Evolutionary conservation across 257 asterid species (phyloP).

Genomic region (Nyctanthes arbortristis): DNA sequence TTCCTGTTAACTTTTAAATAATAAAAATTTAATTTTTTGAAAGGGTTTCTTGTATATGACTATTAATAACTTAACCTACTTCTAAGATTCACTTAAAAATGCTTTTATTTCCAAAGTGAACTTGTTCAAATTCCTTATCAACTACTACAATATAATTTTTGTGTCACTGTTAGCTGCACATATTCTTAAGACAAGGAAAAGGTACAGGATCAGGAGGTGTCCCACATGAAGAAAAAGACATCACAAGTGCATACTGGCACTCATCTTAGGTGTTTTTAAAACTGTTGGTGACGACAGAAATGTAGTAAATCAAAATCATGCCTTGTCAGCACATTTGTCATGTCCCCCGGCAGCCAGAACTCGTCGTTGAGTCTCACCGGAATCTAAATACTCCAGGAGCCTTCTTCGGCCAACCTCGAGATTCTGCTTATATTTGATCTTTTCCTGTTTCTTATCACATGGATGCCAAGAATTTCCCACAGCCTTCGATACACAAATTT

Average conservation of each 20-base stretch:
- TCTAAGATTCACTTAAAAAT: background rate
- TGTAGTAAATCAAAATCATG: slow-evolving; percentile 12
- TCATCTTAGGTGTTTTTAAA: background rate
- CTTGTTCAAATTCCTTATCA: background rate
- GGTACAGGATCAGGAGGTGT: background rate
- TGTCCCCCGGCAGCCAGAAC: slow-evolving; percentile 38
- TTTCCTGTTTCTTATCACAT: slow-evolving; percentile 39
- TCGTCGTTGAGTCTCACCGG: slow-evolving; percentile 32
- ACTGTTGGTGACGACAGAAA: background rate
- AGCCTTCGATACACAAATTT: slow-evolving; percentile 54
- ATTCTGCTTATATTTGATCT: slow-evolving; percentile 24
- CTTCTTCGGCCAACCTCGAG: slow-evolving; percentile 27
- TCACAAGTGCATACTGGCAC: background rate
- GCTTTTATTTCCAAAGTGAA: background rate
- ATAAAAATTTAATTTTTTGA: background rate
- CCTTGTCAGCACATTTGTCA: slow-evolving; percentile 58
- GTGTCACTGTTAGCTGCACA: background rate
- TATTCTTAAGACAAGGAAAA: background rate
- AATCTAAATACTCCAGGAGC: slow-evolving; percentile 26
- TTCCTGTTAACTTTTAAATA: background rate
- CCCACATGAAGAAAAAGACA: background rate
- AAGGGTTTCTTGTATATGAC: no score
- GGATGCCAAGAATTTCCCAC: slow-evolving; percentile 74
- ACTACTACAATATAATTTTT: background rate
- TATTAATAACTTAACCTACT: background rate